Base-by-base conservation (phyloP, 2,329 filamentous ascomycete genomes). In the Fusarium drepaniforme region DNA sequence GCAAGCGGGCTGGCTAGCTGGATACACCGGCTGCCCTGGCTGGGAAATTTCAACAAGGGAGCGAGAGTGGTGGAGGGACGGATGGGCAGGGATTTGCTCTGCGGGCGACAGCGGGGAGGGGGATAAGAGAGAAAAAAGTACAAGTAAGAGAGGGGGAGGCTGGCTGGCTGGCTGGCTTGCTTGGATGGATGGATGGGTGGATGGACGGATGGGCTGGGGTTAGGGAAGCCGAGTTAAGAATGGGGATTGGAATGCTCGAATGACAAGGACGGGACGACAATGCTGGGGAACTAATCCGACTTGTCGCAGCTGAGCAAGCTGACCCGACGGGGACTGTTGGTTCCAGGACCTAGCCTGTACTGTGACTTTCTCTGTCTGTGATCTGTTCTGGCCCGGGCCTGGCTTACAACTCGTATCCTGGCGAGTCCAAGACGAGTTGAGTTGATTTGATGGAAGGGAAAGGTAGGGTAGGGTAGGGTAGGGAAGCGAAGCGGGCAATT, bases 181-280 rank as follows among this genome's bases (percentile, higher is more conserved):
- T 51, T 51, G 44, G 46, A 28, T 51, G 46, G 46, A 15, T 46
- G 44, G 44, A 25, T 51, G 46, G 46, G 7, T 46, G 44, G 44
- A 51, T 51, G 25, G 49, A 30, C 16, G 25, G 49, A 53, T 30
- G 49, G 16, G 70, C 64, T 67, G 64, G 71, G 58, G 44, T 66
- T 56, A 61, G 57, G 63, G 73, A 64, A 70, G 44, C 68, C 68
- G 72, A 75, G 75, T 71, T 57, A 73, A 75, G 66, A 71, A 68
- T 71, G 75, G 71, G 58, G 66, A 70, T 70, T 71, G 73, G 73
- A 75, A 75, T 74, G 67, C 64, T 68, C 49, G 57, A 59, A 65
- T 72, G 62, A 57, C 46, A 56, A 46, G 44, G 69, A 70, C 59
- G 42, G 64, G 49, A 56, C 28, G 49, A 56, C 49, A 49, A 30